phyloP scores from a whole-genome alignment of 805 yeast genomes.

The Dipodascus geniculatus region DNA sequence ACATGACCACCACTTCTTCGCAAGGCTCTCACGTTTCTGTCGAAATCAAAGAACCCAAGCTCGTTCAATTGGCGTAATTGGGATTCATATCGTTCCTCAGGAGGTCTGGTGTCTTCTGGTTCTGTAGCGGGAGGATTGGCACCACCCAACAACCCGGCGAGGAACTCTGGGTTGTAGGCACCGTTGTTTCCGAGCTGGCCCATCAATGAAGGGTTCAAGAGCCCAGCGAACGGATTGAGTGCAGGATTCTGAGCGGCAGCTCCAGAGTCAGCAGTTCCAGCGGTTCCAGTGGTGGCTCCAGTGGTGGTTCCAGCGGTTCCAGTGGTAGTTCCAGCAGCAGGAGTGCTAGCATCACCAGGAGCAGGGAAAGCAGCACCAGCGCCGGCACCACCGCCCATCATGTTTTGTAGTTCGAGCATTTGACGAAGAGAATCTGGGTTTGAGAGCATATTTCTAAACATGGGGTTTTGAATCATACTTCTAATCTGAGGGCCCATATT shows the following conservation, averaged over 20 bases:
- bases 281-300: constrained; percentile 9
- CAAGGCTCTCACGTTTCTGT: constrained; percentile 79
- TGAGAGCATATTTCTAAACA: constrained; percentile 64
- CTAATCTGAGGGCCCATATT: constrained; percentile 81
- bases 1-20: constrained; percentile 95
- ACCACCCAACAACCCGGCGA: constrained; percentile 10
- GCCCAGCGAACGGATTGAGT: constrained; percentile 26
- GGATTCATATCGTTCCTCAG: constrained; percentile 64
- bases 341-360: constrained; percentile 29
- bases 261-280: constrained; percentile 20
- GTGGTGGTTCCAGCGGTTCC: constrained; percentile 25
- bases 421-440: constrained; percentile 81
- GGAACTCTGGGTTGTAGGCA: constrained; percentile 10
- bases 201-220: constrained; percentile 16
- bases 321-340: constrained; percentile 38
- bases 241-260: background rate
- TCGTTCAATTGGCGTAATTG: constrained; percentile 69
- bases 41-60: constrained; percentile 85
- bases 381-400: constrained; percentile 36
- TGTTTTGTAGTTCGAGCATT: constrained; percentile 63
- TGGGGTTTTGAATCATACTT: constrained; percentile 72
- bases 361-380: constrained; percentile 18
- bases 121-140: constrained; percentile 15
- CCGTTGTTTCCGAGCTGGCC: constrained; percentile 30
- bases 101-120: constrained; percentile 56